These are phyloP conservation scores for Boletus tomentosulus DNA, from an alignment of 768 basidiomycete genomes.

Conservation along the genomic window DNA sequence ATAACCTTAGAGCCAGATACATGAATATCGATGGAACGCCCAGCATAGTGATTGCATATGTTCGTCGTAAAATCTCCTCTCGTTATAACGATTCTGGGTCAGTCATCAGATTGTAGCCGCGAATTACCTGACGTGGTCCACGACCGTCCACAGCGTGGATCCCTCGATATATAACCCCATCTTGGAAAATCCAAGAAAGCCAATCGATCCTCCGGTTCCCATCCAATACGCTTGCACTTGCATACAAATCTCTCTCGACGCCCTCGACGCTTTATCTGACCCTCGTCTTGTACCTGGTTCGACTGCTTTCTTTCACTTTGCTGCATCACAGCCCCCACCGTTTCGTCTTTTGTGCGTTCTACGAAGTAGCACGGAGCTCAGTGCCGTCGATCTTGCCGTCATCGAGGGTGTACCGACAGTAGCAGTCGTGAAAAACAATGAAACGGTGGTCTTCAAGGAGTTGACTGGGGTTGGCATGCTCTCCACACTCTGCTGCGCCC, in stretches of 20 bases:
- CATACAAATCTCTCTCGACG: slow-evolving; percentile 37
- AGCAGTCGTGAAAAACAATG: slow-evolving; percentile 39
- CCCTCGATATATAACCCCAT: slow-evolving; percentile 31
- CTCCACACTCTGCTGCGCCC: slow-evolving; percentile 39
- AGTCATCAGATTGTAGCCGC: not conserved
- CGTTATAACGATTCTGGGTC: slow-evolving; percentile 17
- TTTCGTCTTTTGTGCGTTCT: slow-evolving; percentile 40
- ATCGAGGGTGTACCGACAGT: slow-evolving; percentile 40
- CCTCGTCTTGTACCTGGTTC: slow-evolving; percentile 38
- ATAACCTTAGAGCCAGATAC: slow-evolving; percentile 57
- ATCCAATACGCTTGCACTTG: slow-evolving; percentile 45
- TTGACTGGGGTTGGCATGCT: slow-evolving; percentile 31
- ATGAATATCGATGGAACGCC: slow-evolving; percentile 40
- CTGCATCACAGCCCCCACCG: slow-evolving; percentile 33
- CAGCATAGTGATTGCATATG: slow-evolving; percentile 57
- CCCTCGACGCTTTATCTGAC: slow-evolving; percentile 43
- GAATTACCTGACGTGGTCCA: slow-evolving; percentile 3
- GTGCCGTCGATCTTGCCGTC: slow-evolving; percentile 39
- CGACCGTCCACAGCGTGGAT: slow-evolving; percentile 25
- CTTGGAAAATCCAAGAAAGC: slow-evolving; percentile 30
- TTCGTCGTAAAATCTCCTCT: slow-evolving; percentile 34
- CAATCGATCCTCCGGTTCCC: slow-evolving; percentile 41
- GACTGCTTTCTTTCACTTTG: slow-evolving; percentile 34
- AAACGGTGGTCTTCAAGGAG: slow-evolving; percentile 42
- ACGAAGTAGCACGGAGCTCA: slow-evolving; percentile 36